Evolutionary conservation across 495 filamentous ascomycete species (phyloP).

Genomic region (Durotheca rogersii): DNA sequence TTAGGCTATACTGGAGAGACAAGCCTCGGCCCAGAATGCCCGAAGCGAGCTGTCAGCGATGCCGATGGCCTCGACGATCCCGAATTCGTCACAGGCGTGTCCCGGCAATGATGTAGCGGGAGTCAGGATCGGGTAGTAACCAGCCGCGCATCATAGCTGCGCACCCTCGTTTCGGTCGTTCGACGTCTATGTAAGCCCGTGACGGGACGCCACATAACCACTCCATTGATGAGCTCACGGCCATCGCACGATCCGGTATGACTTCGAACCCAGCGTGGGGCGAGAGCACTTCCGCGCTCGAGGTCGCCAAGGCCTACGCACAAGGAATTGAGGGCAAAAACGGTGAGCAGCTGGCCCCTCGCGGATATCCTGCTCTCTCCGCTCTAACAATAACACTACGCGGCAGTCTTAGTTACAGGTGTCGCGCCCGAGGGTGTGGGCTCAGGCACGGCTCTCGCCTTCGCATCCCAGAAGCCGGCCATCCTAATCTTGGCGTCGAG

Average conservation of each 20-base stretch:
- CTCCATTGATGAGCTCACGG: not conserved
- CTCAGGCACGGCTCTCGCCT: constrained; percentile 50
- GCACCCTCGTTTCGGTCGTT: not conserved
- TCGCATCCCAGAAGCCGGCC: constrained; percentile 53
- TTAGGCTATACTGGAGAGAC: constrained; percentile 25
- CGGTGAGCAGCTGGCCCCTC: constrained; percentile 20
- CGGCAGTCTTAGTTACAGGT: constrained; percentile 49
- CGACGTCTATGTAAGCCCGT: not conserved
- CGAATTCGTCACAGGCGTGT: not conserved
- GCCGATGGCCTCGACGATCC: constrained; percentile 12
- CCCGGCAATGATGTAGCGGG: constrained; percentile 8
- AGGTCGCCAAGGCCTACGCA: constrained; percentile 46
- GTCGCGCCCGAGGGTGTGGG: constrained; percentile 56
- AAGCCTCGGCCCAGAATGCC: constrained; percentile 19
- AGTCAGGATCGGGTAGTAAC: constrained; percentile 16
- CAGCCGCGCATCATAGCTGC: not conserved
- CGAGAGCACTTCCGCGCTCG: constrained; percentile 43
- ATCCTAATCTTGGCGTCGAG: constrained; percentile 58
- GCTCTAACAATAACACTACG: not conserved
- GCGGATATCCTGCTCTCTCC: not conserved
- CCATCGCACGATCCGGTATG: constrained; percentile 25
- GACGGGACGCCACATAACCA: not conserved
- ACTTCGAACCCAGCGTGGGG: constrained; percentile 47
- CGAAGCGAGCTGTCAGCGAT: constrained; percentile 9
- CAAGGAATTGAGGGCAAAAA: constrained; percentile 40